Evolutionary conservation across 768 basidiomycete genomes (phyloP).

Genomic region (Wakefieldia striispora): DNA sequence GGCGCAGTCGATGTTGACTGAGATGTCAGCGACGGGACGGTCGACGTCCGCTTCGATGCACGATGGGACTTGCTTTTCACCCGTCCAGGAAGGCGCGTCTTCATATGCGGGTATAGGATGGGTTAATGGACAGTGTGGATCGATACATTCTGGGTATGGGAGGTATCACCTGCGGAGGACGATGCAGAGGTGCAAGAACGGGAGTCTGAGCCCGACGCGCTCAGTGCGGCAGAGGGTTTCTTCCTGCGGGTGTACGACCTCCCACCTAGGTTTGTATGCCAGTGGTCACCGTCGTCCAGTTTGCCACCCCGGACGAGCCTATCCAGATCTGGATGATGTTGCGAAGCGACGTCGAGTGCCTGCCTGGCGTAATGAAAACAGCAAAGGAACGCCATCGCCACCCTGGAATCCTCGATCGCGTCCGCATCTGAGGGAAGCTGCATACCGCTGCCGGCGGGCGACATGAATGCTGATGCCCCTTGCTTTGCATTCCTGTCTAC

Average conservation of each 20-base stretch:
- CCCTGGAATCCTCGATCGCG: slow-evolving; percentile 68
- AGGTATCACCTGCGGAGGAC: slow-evolving; percentile 27
- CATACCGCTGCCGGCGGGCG: slow-evolving; percentile 35
- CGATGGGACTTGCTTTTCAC: slow-evolving; percentile 20
- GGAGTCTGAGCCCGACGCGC: slow-evolving; percentile 51
- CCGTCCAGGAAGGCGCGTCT: slow-evolving; percentile 24
- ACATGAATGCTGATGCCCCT: slow-evolving; percentile 31
- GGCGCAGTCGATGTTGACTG: slow-evolving; percentile 48
- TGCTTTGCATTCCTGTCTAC: slow-evolving; percentile 45
- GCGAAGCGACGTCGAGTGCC: not conserved
- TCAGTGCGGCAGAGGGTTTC: slow-evolving; percentile 28
- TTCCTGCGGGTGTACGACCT: slow-evolving; percentile 47
- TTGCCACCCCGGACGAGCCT: not conserved
- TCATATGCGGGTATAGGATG: slow-evolving; percentile 25
- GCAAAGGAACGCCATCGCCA: slow-evolving; percentile 13
- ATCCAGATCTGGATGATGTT: slow-evolving; percentile 9
- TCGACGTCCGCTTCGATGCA: slow-evolving; percentile 32
- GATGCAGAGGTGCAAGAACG: slow-evolving; percentile 61
- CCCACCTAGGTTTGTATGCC: slow-evolving; percentile 63
- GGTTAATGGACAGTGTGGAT: slow-evolving; percentile 26
- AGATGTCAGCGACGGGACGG: slow-evolving; percentile 40
- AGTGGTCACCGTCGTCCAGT: slow-evolving; percentile 41
- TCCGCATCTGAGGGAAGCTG: slow-evolving; percentile 22
- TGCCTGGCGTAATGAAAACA: not conserved
- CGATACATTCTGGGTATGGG: slow-evolving; percentile 21